Evolutionary conservation across 352 stramenopile genomes (phyloP), one percentile per base, ranked within the genome.

Genomic region (Blastocystis sp.): DNA sequence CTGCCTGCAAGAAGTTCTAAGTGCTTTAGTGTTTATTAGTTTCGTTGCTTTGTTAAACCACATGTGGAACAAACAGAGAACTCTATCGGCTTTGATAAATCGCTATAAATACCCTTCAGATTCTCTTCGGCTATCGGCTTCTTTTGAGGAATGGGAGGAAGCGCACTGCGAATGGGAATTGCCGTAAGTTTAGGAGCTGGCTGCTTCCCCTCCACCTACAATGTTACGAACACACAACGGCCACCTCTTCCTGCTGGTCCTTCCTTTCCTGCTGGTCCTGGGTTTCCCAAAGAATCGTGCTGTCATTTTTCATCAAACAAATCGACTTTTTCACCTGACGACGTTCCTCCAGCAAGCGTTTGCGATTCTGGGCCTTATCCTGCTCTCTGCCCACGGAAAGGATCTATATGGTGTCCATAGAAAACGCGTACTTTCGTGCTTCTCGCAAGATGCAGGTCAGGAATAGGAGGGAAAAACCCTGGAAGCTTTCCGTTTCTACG

Each of bases 311-410:
- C 8, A 80, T 54, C 4, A 41, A 26, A 80, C 70, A 80, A 41
- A 80, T 80, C 13, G 70, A 80, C 34, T 80, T 80, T 53, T 80
- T 80, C 70, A 80, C 70, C 20, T 64, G 26, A 61, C 34, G 70
- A 41, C 70, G 50, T 43, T 80, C 70, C 55, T 80, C 70, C 23
- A 80, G 64, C n/a, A 80, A 53, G 41, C 70, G 70, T 26, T 80
- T 80, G 15, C 70, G 39, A 41, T 50, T 62, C 55, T 64, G 37
- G 3, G 70, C 62, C 37, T 63, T 34, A 53, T 80, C 70, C 23
- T 37, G 53, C 55, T 80, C 70, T 34, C 70, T 26, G 5, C 26
- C 5, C 18, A 80, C 70, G 23, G 70, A 45, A 2, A 80, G n/a
- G 29, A 80, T 64, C 70, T 61, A 61, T 8, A 61, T 41, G 18